Conservation (phyloP, 2,329 filamentous ascomycete genomes). For the Fusarium illudens region DNA sequence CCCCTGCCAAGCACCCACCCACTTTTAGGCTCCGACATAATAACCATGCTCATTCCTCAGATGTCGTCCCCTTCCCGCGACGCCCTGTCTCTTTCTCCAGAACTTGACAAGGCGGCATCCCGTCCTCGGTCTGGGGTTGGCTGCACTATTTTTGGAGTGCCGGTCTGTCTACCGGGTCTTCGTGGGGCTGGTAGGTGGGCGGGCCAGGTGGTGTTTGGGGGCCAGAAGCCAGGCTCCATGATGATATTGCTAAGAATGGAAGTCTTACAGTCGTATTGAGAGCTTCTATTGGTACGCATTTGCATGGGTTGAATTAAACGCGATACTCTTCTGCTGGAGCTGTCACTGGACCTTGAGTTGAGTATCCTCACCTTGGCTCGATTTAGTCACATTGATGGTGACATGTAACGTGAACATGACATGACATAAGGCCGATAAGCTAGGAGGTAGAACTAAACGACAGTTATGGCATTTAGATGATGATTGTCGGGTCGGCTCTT, state of each 20-base stretch:
- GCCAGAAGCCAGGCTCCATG: not conserved
- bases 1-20: constrained; percentile 2
- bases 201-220: not conserved
- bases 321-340: not conserved
- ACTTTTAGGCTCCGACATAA: constrained; percentile 29
- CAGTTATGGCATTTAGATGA: not conserved
- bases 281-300: not conserved
- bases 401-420: not conserved
- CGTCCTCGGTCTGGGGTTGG: not conserved
- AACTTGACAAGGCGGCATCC: not conserved
- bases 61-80: not conserved
- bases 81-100: constrained; percentile 8
- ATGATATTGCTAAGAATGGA: not conserved
- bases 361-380: not conserved
- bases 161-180: not conserved
- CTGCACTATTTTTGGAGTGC: not conserved
- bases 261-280: not conserved
- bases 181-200: not conserved
- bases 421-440: not conserved
- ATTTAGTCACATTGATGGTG: no score
- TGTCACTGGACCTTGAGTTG: not conserved
- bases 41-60: constrained; percentile 27
- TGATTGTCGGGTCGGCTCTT: no score
- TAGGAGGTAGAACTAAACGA: not conserved
- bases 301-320: not conserved